A percentile compares a stretch with the other conserved stretches of the same genome.
phyloP scores from a whole-genome alignment of 805 yeast genomes.

The Candida chilensis region DNA sequence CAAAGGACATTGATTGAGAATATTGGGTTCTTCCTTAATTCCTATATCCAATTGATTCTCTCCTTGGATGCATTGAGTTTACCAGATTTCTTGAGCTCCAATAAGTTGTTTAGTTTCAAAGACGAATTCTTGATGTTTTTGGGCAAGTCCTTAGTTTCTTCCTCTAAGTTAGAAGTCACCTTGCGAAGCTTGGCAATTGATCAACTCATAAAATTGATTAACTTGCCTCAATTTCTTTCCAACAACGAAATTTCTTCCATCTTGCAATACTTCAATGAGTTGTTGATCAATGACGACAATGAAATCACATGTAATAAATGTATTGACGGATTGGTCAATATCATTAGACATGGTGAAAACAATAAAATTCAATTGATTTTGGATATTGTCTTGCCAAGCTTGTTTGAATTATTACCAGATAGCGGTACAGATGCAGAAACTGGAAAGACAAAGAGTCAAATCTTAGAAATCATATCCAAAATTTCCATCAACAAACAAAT shows the following conservation, averaged over 20 bases:
- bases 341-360: constrained; percentile 22
- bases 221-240: constrained; percentile 37
- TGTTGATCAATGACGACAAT: constrained; percentile 41
- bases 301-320: constrained; percentile 45
- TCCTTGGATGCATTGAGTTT: constrained; percentile 18
- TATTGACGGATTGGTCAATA: constrained; percentile 40
- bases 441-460: constrained; percentile 12
- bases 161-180: constrained; percentile 61
- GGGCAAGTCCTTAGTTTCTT: constrained; percentile 60
- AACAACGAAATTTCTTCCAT: constrained; percentile 51
- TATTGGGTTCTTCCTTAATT: constrained; percentile 46
- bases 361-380: constrained; percentile 26
- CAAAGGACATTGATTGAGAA: constrained; percentile 54
- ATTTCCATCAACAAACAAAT: constrained; percentile 30
- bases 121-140: constrained; percentile 62
- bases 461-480: constrained; percentile 11
- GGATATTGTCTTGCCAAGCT: constrained; percentile 41
- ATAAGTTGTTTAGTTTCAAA: constrained; percentile 36
- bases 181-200: constrained; percentile 58
- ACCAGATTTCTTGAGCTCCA: constrained; percentile 8
- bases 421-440: constrained; percentile 18
- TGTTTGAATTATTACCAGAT: constrained; percentile 44
- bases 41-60: constrained; percentile 35
- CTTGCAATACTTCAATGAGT: constrained; percentile 57
- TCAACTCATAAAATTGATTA: constrained; percentile 50